Conservation (phyloP, 2,329 filamentous ascomycete species). For the Pseudogymnoascus sp. region DNA sequence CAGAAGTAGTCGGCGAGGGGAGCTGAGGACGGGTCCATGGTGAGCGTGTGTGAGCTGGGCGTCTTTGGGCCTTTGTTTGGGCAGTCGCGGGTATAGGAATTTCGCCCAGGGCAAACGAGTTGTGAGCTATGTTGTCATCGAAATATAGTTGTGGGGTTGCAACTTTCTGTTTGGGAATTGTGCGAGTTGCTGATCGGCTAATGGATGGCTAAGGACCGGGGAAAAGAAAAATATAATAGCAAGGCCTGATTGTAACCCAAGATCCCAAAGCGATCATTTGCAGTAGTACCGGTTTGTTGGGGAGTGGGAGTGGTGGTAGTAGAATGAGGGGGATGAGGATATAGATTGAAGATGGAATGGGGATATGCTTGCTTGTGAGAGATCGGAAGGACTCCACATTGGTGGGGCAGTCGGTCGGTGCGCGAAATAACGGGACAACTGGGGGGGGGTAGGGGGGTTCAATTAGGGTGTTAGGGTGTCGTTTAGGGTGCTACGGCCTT, state of each 20-base stretch:
- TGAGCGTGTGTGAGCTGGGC: neutral
- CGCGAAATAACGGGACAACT: neutral
- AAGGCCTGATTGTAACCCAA: neutral
- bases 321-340: constrained; percentile 5
- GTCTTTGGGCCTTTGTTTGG: neutral
- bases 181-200: constrained; percentile 8
- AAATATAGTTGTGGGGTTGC: constrained; percentile 6
- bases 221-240: neutral
- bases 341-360: neutral
- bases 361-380: constrained; percentile 4
- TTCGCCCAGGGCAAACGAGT: neutral
- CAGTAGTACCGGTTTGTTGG: neutral
- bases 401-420: neutral
- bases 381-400: neutral
- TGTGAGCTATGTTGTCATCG: constrained; percentile 8
- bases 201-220: neutral
- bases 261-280: neutral
- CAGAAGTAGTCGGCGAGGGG: constrained; percentile 70
- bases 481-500: neutral
- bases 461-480: neutral
- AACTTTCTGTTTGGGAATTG: constrained; percentile 3
- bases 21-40: constrained; percentile 42
- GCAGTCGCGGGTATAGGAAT: neutral
- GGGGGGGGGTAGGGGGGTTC: neutral
- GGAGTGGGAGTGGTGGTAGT: neutral